Percentiles rank a stretch among this genome's conserved stretches.
These are phyloP conservation scores for Poa annua DNA, from an alignment of 176 grass and related monocot genomes.

Conservation along the genomic window DNA sequence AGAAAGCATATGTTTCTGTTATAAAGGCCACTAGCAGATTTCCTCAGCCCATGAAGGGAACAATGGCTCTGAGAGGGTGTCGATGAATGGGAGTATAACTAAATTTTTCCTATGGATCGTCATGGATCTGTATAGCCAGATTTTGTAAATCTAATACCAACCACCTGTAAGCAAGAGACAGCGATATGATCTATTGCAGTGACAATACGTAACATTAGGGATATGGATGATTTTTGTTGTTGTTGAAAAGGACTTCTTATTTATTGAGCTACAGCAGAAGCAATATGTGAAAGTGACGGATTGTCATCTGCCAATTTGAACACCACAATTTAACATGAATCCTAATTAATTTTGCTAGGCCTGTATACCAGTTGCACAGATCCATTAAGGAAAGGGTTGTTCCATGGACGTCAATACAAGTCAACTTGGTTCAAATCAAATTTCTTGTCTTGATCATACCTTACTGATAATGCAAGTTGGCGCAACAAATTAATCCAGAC, in stretches of 20 bases:
- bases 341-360: background rate
- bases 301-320: slow-evolving; percentile 1
- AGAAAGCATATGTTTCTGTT: background rate
- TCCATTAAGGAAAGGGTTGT: background rate
- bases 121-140: background rate
- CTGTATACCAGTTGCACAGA: background rate
- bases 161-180: background rate
- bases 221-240: background rate
- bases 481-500: background rate
- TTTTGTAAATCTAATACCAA: background rate
- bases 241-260: background rate
- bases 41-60: too few species aligned
- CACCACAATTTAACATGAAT: background rate
- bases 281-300: background rate
- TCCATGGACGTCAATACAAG: background rate
- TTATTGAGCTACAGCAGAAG: background rate
- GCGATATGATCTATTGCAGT: background rate
- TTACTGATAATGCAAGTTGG: background rate
- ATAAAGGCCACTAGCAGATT: background rate
- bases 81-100: background rate
- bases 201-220: background rate
- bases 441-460: background rate
- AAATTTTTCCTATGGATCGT: background rate
- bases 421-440: background rate
- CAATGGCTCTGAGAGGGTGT: too few species aligned